Evolutionary conservation across 2,329 filamentous ascomycete species (phyloP).

Genomic region (Aspergillus puulaauensis): DNA sequence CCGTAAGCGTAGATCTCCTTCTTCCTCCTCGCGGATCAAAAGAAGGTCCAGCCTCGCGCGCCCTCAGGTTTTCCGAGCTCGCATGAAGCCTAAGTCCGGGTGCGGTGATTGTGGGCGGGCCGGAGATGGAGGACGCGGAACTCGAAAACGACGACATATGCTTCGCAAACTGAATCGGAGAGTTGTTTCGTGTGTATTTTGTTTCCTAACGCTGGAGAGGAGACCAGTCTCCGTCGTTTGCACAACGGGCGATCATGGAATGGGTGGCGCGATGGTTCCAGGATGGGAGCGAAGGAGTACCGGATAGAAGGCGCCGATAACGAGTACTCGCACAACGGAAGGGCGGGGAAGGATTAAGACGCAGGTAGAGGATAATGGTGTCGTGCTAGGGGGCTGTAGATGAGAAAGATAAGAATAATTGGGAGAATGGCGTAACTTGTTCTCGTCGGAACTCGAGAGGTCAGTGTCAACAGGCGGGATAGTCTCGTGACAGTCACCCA

Average conservation of each 20-base stretch:
- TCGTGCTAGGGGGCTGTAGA: not conserved
- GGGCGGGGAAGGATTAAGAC: not conserved
- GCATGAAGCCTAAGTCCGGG: constrained; percentile 16
- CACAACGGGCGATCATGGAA: constrained; percentile 34
- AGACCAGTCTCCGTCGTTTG: constrained; percentile 35
- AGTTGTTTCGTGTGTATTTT: constrained; percentile 4
- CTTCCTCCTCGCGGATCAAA: constrained; percentile 17
- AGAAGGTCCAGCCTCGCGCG: constrained; percentile 18
- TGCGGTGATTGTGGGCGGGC: constrained; percentile 14
- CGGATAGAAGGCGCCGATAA: not conserved
- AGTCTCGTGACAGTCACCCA: constrained; percentile 19
- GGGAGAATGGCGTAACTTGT: not conserved
- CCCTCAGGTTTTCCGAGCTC: constrained; percentile 14
- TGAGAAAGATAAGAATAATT: not conserved
- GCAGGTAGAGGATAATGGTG: not conserved
- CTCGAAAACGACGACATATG: constrained; percentile 28
- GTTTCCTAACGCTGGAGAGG: constrained; percentile 22
- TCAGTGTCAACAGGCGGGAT: not conserved
- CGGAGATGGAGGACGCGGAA: constrained; percentile 16
- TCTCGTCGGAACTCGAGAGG: not conserved
- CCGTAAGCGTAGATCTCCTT: constrained; percentile 22
- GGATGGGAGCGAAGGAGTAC: constrained; percentile 10
- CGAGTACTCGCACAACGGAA: not conserved
- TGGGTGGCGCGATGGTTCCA: constrained; percentile 26
- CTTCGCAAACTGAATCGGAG: constrained; percentile 1